Evolutionary conservation across 108 stramenopile genomes (phyloP), one percentile per base, ranked within the genome.

Genomic region (Pseudonitzschia multiseries): DNA sequence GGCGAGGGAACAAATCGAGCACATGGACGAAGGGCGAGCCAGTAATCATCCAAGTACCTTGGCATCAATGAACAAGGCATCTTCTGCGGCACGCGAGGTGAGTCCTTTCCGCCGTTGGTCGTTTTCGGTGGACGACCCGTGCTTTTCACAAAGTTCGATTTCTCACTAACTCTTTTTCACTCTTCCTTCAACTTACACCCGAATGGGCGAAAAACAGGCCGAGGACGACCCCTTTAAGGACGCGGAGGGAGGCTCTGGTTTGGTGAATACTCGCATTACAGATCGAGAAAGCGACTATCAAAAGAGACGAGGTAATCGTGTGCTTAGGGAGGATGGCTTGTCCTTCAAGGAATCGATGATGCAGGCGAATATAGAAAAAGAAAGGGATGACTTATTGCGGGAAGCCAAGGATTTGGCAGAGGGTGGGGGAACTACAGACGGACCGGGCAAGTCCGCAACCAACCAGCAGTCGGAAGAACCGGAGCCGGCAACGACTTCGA

Each of bases 281-380:
- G 89, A 94, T 67, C 85, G 95, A 32, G 96, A 97, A 77, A 83
- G 81, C 26, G 93, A 93, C 36, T 99, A 99, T 76, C 96, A 93
- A 13, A 87, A 89, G 28, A 81, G 92, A 18, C 79, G 90, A 51
- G 85, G 81, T 61, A 79, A 95, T 80, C 90, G 96, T 15, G 76
- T 86, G 15, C 54, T 92, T 27, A 76, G 87, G 24, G 90, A 89
- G 75, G 91, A 89, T 63, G 89, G 91, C 10, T 78, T 91, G 48
- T 82, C 83, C 42, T 97, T 86, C 79, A 91, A 85, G 74, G 96
- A 97, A 29, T 89, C 95, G 21, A 97, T 97, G 96, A 69, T 70
- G 68, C 83, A 87, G 61, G 90, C 84, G 17, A 80, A 81, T 71
- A 54, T 92, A 40, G 90, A 93, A 29, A 83, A 80, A 68, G 93